Conservation (phyloP, 2,329 filamentous ascomycete species). For the Ceratocystis harringtonii region DNA sequence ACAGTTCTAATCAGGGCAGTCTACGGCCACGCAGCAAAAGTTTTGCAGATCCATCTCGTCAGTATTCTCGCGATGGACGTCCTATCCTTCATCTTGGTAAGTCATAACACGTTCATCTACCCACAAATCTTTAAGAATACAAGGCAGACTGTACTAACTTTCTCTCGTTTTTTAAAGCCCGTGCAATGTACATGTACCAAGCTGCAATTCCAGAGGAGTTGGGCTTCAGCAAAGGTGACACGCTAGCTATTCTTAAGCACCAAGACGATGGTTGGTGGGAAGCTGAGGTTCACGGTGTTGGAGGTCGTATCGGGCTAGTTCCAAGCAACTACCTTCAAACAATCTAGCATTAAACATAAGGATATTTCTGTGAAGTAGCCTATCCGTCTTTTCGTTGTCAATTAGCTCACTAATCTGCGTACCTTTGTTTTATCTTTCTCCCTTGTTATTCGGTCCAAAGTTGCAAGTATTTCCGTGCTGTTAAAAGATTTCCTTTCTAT, state of each 20-base stretch:
- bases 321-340: slow-evolving; percentile 54
- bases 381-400: background rate
- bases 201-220: slow-evolving; percentile 93
- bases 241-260: slow-evolving; percentile 71
- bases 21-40: slow-evolving; percentile 60
- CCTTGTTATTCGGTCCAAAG: background rate
- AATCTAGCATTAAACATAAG: slow-evolving; percentile 4
- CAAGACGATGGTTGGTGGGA: slow-evolving; percentile 99
- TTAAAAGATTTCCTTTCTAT: too few species aligned
- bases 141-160: background rate
- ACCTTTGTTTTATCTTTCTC: background rate
- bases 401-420: background rate
- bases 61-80: slow-evolving; percentile 72
- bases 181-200: slow-evolving; percentile 85
- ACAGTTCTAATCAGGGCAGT: slow-evolving; percentile 30
- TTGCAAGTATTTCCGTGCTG: background rate
- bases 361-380: background rate
- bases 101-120: slow-evolving; percentile 25
- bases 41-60: slow-evolving; percentile 63
- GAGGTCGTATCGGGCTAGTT: slow-evolving; percentile 44
- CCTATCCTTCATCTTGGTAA: slow-evolving; percentile 88
- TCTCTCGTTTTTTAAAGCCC: slow-evolving; percentile 40
- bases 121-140: too few species aligned
- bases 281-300: slow-evolving; percentile 68
- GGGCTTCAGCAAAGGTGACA: slow-evolving; percentile 81